These are phyloP conservation scores for Lipomyces starkeyi DNA, from an alignment of 805 yeast species.

Conservation along the genomic window DNA sequence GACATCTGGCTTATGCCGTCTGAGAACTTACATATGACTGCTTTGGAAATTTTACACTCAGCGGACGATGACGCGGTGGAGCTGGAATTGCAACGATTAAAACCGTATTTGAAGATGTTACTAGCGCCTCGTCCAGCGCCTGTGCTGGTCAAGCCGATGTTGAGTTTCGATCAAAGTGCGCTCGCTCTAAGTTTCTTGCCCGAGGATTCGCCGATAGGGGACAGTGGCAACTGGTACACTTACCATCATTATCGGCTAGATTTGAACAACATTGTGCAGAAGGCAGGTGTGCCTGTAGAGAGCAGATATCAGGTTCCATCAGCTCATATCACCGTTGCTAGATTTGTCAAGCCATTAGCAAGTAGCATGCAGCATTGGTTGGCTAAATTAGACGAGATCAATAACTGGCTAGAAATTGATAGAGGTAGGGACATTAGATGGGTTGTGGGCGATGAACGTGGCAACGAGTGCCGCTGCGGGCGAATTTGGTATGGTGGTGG, in stretches of 20 bases:
- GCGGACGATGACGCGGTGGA: constrained; percentile 19
- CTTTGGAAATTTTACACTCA: constrained; percentile 36
- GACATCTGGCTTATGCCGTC: constrained; percentile 40
- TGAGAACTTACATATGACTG: constrained; percentile 37
- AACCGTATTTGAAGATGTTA: constrained; percentile 20
- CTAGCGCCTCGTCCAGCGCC: constrained; percentile 33
- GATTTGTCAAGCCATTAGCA: constrained; percentile 31
- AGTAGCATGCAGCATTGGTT: constrained; percentile 28
- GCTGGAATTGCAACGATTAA: constrained; percentile 3
- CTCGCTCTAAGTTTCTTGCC: constrained; percentile 36
- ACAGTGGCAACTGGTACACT: constrained; percentile 26
- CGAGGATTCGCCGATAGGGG: constrained; percentile 8
- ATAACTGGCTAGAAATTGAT: constrained; percentile 21
- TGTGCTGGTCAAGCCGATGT: constrained; percentile 28
- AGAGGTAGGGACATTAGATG: constrained; percentile 16
- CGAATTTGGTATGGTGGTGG: constrained; percentile 41
- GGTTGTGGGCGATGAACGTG: constrained; percentile 35
- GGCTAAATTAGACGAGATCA: constrained; percentile 30
- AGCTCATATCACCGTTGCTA: constrained; percentile 40
- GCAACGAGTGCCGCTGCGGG: constrained; percentile 36
- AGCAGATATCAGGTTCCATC: constrained; percentile 39
- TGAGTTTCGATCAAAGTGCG: constrained; percentile 33
- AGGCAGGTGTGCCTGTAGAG: constrained; percentile 28
- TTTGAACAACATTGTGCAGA: constrained; percentile 20
- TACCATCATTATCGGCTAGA: constrained; percentile 36